Conservation (phyloP, 2,329 filamentous ascomycete genomes). For the Incumbomyces delicatus region DNA sequence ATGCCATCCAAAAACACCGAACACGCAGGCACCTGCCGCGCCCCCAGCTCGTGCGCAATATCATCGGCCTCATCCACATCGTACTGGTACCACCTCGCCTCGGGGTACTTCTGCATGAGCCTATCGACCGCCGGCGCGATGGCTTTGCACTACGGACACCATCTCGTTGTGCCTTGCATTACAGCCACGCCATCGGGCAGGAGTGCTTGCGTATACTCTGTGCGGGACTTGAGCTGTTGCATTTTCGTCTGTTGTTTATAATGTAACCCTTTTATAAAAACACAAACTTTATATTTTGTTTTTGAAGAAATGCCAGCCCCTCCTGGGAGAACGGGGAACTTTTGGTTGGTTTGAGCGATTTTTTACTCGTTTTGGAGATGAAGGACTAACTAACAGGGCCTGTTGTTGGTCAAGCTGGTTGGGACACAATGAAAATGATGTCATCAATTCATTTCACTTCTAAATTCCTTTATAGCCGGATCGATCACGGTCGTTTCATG, state of each 20-base stretch:
- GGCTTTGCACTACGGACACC: slow-evolving; percentile 2
- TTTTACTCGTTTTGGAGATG: too few species aligned
- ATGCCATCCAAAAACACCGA: slow-evolving; percentile 3
- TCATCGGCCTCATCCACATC: slow-evolving; percentile 3
- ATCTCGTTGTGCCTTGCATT: slow-evolving; percentile 1
- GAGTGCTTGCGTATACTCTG: slow-evolving; percentile 4
- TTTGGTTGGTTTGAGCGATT: too few species aligned
- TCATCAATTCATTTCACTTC: too few species aligned
- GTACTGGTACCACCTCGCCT: slow-evolving; percentile 6
- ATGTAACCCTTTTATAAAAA: too few species aligned
- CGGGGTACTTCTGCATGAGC: slow-evolving; percentile 6
- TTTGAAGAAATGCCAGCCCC: too few species aligned
- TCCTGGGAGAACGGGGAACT: too few species aligned
- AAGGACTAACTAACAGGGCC: too few species aligned
- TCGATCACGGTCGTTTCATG: too few species aligned
- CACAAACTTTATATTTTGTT: too few species aligned
- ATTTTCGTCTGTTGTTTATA: background rate
- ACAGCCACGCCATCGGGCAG: slow-evolving; percentile 3
- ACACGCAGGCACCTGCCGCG: background rate
- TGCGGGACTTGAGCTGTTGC: slow-evolving; percentile 4
- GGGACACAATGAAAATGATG: too few species aligned
- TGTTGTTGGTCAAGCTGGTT: too few species aligned
- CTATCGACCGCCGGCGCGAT: slow-evolving; percentile 2
- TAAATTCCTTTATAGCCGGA: too few species aligned
- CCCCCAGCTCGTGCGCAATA: slow-evolving; percentile 6